Evolutionary conservation across 2,329 filamentous ascomycete species (phyloP).

Genomic region (Ophiostoma tasmaniense): DNA sequence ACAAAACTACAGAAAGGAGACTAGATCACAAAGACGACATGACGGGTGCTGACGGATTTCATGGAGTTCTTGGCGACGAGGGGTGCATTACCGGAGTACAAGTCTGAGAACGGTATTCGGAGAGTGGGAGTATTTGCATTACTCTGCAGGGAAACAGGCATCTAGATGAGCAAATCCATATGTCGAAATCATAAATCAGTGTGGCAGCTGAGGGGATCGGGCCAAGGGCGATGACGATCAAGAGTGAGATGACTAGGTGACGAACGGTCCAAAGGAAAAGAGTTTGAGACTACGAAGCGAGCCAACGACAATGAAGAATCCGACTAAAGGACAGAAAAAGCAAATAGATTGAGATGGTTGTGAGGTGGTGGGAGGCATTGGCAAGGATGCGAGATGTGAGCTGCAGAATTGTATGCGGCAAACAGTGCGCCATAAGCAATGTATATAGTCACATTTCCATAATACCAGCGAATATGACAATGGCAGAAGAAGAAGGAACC

Average conservation of each 20-base stretch:
- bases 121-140: too few relatives aligned
- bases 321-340: not conserved
- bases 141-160: too few relatives aligned
- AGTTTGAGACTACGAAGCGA: not conserved
- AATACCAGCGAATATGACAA: not conserved
- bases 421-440: not conserved
- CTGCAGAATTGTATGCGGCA: not conserved
- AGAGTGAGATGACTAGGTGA: not conserved
- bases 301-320: not conserved
- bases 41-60: not conserved
- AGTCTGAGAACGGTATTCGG: not conserved
- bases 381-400: not conserved
- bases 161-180: too few relatives aligned
- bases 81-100: not conserved
- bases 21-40: not conserved
- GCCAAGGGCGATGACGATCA: not conserved
- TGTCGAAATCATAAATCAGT: not conserved
- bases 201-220: not conserved
- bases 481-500: too few relatives aligned
- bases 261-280: not conserved
- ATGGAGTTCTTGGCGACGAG: not conserved
- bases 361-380: not conserved
- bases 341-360: not conserved
- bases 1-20: not conserved
- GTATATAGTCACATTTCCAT: not conserved